phyloP scores from a whole-genome alignment of 2,329 filamentous ascomycete genomes.

The Magnaporthiopsis poae region DNA sequence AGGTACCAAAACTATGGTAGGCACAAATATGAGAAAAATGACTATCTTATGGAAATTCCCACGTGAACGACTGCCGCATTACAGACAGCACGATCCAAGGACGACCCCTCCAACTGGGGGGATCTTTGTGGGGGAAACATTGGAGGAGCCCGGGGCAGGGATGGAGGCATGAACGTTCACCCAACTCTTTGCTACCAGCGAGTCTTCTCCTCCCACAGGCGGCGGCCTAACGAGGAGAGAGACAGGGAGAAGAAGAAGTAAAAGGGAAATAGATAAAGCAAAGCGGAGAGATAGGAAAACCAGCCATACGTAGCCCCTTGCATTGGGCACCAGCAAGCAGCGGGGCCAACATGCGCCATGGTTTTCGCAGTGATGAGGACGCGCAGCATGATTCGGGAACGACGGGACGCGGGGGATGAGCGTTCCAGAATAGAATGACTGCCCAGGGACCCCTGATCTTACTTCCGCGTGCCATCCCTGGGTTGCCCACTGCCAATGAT shows the following conservation, averaged over 20 bases:
- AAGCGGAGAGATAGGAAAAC: not conserved
- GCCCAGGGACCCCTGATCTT: not conserved
- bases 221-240: not conserved
- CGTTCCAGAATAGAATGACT: conserved; percentile 8
- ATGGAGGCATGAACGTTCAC: not conserved
- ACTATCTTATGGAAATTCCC: not conserved
- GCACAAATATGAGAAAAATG: not conserved
- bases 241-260: not conserved
- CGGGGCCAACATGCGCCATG: not conserved
- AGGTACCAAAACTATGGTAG: no score
- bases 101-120: not conserved
- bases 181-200: not conserved
- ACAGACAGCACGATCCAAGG: not conserved
- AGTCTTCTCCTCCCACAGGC: not conserved
- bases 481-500: not conserved
- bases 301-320: not conserved
- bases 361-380: not conserved
- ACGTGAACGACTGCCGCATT: not conserved
- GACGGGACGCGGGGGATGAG: conserved; percentile 8
- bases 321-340: not conserved
- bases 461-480: not conserved
- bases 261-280: not conserved
- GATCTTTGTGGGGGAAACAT: not conserved
- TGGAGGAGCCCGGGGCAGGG: not conserved
- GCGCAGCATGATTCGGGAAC: not conserved